Evolutionary conservation across 208 protist genomes (phyloP), one percentile per base, ranked within the genome.

Genomic region (Leishmania mexicana): DNA sequence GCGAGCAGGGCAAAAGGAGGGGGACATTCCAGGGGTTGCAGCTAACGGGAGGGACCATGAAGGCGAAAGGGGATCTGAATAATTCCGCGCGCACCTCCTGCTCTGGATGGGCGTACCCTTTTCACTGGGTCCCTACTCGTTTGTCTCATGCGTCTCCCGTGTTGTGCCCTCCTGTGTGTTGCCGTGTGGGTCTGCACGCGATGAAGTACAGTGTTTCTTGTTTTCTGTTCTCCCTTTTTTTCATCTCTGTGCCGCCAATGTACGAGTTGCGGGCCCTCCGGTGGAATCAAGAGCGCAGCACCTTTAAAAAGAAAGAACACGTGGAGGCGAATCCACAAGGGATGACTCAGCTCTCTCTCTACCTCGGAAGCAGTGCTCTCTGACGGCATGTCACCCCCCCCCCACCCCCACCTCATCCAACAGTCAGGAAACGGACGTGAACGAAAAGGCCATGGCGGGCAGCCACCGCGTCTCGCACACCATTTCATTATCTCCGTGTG

Each of bases 161-260:
- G n/a, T 40, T 64, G 31, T 8, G 62, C 6, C 2, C 17, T 35
- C 31, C 31, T 62, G 62, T 2, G 62, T 10, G 62, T 11, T 31
- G 17, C 11, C 31, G 62, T 40, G 6, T 17, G 62, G 13, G 7
- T 19, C 15, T 40, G 6, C 31, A 38, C 15, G 13, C 11, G 15
- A 40, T 40, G 11, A 31, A 68, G 31, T 57, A 40, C 75, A 15
- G 11, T 35, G 6, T 8, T 72, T n/a, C 42, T 42, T 7, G 11
- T 42, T 42, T n/a, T 77, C 8, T 51, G 31, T 2, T 45, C 6
- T 40, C 51, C 28, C 60, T 78, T 78, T n/a, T 78, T 78, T n/a
- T 70, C 3, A 31, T 82, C 53, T 62, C 13, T 6, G 79, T 53
- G 13, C 70, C 67, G 31, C 45, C 70, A 24, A 62, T 74, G 70